Evolutionary conservation across 2,329 filamentous ascomycete genomes (phyloP).

Genomic region (Aschersonia sp.): DNA sequence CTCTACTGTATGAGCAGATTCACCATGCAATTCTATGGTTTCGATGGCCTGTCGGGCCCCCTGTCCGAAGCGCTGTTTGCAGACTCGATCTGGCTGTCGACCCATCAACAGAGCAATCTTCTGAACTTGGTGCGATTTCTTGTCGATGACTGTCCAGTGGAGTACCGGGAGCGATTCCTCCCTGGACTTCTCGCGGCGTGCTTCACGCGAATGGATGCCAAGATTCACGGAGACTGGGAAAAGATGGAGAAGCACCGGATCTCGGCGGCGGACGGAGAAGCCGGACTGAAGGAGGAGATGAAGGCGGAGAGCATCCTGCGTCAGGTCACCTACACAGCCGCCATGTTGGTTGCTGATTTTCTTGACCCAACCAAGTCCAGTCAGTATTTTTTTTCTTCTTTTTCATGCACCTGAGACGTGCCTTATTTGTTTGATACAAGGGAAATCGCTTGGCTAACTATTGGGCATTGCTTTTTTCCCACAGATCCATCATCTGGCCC

Average conservation of each 20-base stretch:
- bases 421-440: too few species aligned
- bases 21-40: slow-evolving; percentile 81
- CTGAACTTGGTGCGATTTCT: slow-evolving; percentile 78
- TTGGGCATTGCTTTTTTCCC: not conserved
- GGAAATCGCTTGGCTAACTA: not conserved
- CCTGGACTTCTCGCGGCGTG: slow-evolving; percentile 70
- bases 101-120: slow-evolving; percentile 88
- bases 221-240: slow-evolving; percentile 80
- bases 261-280: slow-evolving; percentile 54
- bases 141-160: slow-evolving; percentile 80
- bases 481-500: slow-evolving; percentile 1
- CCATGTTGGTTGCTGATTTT: slow-evolving; percentile 81
- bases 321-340: slow-evolving; percentile 81
- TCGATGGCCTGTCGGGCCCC: slow-evolving; percentile 66
- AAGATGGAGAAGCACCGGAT: slow-evolving; percentile 51
- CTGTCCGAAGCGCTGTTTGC: slow-evolving; percentile 73
- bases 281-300: slow-evolving; percentile 85
- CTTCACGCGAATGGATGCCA: slow-evolving; percentile 74
- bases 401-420: not conserved
- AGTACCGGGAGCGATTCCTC: slow-evolving; percentile 64
- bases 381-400: slow-evolving; percentile 21
- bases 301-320: slow-evolving; percentile 91
- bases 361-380: slow-evolving; percentile 60
- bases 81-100: slow-evolving; percentile 69
- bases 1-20: slow-evolving; percentile 86